Evolutionary conservation across 1,284 basidiomycete species (phyloP), one percentile per base, ranked within the genome.

Genomic region (Trichosporon ovoides): DNA sequence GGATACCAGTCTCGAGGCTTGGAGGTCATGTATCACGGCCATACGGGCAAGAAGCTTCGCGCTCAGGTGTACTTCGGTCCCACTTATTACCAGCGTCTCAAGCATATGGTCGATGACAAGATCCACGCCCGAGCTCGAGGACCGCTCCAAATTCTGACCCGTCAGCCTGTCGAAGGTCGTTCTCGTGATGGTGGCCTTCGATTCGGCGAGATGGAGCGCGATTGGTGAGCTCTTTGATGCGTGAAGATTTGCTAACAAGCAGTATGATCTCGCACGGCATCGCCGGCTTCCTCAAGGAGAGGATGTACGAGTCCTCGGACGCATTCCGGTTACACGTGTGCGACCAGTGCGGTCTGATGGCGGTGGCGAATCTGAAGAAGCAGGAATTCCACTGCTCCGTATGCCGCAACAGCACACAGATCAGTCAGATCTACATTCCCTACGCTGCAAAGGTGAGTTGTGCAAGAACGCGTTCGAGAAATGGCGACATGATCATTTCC

Each of bases 81-180:
- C 12, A 99, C 96, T 1, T 99, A 99, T 78, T 99, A 99, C 78
- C 95, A 98, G 78, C 88, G 95, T 54, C 82, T 99, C 67, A 99
- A 99, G 81, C 95, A 99, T 80, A 99, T 99, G 95, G 95, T 99
- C 53, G 94, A 97, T 76, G 95, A 99, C 80, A 99, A 99, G 82
- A 99, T 98, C 63, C 95, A 99, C 79, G 95, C 94, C 22, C 86
- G 95, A 66, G 96, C 96, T 14, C 81, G 96, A 75, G 96, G 96
- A 16, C 96, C 96, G 5, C 90, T 98, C 10, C 96, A 98, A 78
- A 98, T 98, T 70, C 79, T 99, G 69, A 98, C 95, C 19, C 83
- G 96, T 52, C 96, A 99, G 76, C 96, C 95, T 6, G 96, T 98
- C n/a, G 96, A 98, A 76, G 96, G 96, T 85, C 85, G 96, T 79